A percentile compares a stretch with the other conserved stretches of the same genome.
phyloP scores from a whole-genome alignment of 2,329 filamentous ascomycete genomes.

The Leptographium lundbergii region DNA sequence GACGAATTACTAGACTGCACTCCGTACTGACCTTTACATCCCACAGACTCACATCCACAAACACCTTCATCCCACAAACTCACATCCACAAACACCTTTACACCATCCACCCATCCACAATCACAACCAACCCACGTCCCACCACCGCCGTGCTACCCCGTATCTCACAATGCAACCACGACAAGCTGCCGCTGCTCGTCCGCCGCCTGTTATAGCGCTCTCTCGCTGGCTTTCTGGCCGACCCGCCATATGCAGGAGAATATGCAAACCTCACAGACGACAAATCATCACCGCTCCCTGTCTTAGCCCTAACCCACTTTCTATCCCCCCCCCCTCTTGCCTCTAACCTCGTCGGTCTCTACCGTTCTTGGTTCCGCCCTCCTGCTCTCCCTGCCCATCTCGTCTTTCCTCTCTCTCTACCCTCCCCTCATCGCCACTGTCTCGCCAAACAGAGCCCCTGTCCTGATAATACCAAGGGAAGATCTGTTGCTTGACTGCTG shows the following conservation, averaged over 20 bases:
- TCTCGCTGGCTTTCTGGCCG: background rate
- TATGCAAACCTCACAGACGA: background rate
- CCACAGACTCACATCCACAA: too few relatives aligned
- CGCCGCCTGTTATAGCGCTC: background rate
- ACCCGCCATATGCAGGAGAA: constrained; percentile 2
- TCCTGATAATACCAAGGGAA: background rate
- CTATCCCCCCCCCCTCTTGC: background rate
- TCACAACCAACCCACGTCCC: background rate
- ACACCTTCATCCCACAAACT: too few relatives aligned
- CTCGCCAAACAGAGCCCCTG: background rate
- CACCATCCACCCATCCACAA: background rate
- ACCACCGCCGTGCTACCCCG: background rate
- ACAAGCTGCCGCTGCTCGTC: background rate
- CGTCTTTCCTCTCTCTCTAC: background rate
- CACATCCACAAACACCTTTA: background rate
- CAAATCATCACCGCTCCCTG: constrained; percentile 5
- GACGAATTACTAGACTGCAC: too few relatives aligned
- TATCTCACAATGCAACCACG: background rate
- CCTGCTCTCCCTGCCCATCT: background rate
- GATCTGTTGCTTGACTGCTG: background rate
- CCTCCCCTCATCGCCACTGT: background rate
- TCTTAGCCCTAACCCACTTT: constrained; percentile 8
- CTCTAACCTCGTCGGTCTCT: background rate
- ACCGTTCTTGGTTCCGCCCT: background rate
- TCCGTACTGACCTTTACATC: too few relatives aligned